Base-by-base conservation (phyloP, 2,329 filamentous ascomycete species). In the Xylariaceae sp. region DNA sequence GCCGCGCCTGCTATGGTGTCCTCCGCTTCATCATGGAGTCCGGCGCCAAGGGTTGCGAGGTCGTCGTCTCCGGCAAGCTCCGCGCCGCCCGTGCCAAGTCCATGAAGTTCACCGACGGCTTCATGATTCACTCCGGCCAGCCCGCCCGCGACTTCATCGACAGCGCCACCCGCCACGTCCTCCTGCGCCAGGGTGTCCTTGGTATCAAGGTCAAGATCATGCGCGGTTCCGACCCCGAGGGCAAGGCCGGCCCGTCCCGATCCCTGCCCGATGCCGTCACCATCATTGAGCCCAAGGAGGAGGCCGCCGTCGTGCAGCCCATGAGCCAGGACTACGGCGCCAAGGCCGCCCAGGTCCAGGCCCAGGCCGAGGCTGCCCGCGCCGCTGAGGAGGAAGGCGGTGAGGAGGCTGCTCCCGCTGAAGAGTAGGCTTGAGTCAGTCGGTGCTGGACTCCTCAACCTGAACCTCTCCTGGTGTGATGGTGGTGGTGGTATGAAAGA, bases 151-250 rank as follows among this genome's bases (percentile, higher is more conserved):
- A 98, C 76, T 98, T 98, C 78, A 98, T 98, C 70, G 92, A 98
- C 80, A 80, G 75, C 64, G 94, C 94, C 60, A 97, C 92, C 65
- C 92, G 92, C 63, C 92, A 98, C 87, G 92, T 98, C 63, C 88
- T 98, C 57, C 89, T 98, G 71, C 87, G 94, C 75, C 92, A 98
- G 80, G 92, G 92, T 86, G 92, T 98, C 56, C 79, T 98, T 56
- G 92, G 92, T 76, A 98, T 98, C 78, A 98, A 98, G 83, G 92
- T 98, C 73, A 98, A 98, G 89, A 98, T 98, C 77, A 98, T 98
- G 92, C 89, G 94, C 70, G 92, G 92, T 67, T 92, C 88, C 60
- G 92, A 98, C 78, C 92, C 92, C 69, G 88, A 97, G 75, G 92
- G 92, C 83, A 98, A 98, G 84, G 82, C 88, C 63, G 88, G 92